phyloP scores from a whole-genome alignment of 2,329 filamentous ascomycete species.

The Geosmithia flava region DNA sequence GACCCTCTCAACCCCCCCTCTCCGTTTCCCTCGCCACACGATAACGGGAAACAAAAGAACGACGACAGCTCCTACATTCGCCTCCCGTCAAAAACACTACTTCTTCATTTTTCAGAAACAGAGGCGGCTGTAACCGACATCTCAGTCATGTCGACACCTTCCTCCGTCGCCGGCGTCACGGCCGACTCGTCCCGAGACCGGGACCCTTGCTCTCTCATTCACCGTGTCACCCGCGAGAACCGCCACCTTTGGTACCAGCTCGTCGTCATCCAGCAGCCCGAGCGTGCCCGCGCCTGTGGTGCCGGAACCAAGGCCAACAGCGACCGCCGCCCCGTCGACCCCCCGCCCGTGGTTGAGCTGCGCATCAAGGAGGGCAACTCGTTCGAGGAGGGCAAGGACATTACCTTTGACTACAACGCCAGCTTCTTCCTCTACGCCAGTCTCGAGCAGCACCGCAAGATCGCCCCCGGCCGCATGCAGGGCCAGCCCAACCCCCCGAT shows the following conservation, averaged over 20 bases:
- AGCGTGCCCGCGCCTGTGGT: slow-evolving; percentile 88
- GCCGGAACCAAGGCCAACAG: slow-evolving; percentile 66
- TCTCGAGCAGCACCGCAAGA: slow-evolving; percentile 71
- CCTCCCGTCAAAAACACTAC: too few species aligned
- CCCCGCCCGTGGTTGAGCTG: slow-evolving; percentile 86
- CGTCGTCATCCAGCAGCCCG: slow-evolving; percentile 84
- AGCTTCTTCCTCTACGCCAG: slow-evolving; percentile 97
- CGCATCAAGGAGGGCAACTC: slow-evolving; percentile 64
- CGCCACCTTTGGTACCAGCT: slow-evolving; percentile 71
- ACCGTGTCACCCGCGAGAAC: slow-evolving; percentile 53
- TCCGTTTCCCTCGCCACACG: neutral
- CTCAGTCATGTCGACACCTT: slow-evolving; percentile 19
- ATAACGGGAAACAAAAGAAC: neutral
- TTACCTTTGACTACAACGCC: slow-evolving; percentile 86
- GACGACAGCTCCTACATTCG: neutral
- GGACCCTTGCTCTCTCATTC: slow-evolving; percentile 32
- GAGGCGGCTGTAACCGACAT: neutral
- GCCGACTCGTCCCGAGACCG: slow-evolving; percentile 10
- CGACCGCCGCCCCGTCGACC: slow-evolving; percentile 86
- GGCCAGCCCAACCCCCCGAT: slow-evolving; percentile 63
- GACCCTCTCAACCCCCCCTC: neutral
- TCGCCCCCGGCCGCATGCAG: slow-evolving; percentile 69
- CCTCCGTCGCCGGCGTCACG: slow-evolving; percentile 9
- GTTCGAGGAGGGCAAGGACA: slow-evolving; percentile 48
- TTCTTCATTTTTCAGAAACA: too few species aligned